Percentiles rank a stretch among this genome's conserved stretches.
These are phyloP conservation scores for Linnemannia schmuckeri DNA, from an alignment of 192 early-diverging fungal species.

Conservation along the genomic window DNA sequence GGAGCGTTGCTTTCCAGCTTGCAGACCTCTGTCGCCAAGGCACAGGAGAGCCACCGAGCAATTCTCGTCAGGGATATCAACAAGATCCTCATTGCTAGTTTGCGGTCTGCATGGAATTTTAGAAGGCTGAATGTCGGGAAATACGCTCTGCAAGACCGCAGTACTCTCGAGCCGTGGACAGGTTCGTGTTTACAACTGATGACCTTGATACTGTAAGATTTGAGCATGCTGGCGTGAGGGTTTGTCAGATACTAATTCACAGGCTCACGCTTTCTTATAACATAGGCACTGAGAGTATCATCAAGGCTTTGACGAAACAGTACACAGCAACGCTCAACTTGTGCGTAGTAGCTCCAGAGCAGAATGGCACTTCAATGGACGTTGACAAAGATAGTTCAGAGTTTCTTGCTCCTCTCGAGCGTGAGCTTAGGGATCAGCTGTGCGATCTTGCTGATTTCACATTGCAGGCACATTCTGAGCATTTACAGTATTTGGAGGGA, in stretches of 20 bases:
- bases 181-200: constrained; percentile 12
- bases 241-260: no score
- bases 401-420: neutral
- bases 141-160: constrained; percentile 27
- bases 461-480: constrained; percentile 50
- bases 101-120: constrained; percentile 50
- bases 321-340: constrained; percentile 16
- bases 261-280: neutral
- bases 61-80: constrained; percentile 35
- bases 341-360: neutral
- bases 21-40: constrained; percentile 7
- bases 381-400: neutral
- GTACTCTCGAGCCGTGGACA: constrained; percentile 48
- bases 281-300: constrained; percentile 28
- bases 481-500: constrained; percentile 42
- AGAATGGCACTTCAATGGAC: constrained; percentile 12
- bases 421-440: constrained; percentile 41
- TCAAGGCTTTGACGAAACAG: constrained; percentile 30
- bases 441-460: constrained; percentile 51
- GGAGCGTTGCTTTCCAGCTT: constrained; percentile 23
- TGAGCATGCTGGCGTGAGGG: no score
- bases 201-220: neutral
- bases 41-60: neutral
- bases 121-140: constrained; percentile 30
- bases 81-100: constrained; percentile 35